A percentile compares a stretch with the other conserved stretches of the same genome.
Evolutionary conservation across 2,329 filamentous ascomycete genomes (phyloP).

Genomic region (Colletotrichum chrysophilum): DNA sequence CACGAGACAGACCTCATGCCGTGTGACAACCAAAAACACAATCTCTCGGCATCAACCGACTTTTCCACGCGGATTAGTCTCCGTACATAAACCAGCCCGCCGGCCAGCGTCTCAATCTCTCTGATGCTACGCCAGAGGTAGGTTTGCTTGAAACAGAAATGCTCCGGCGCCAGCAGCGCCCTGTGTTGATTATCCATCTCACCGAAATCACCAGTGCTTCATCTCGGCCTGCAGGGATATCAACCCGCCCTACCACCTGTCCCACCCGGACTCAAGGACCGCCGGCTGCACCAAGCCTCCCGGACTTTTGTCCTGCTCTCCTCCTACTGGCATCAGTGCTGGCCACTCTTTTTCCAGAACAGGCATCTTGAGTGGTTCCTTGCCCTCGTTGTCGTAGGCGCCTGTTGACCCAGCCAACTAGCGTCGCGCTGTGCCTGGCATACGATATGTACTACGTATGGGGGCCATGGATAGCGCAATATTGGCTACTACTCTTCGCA

Average conservation of each 20-base stretch:
- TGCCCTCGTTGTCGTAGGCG: neutral
- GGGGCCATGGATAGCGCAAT: neutral
- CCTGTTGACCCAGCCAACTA: neutral
- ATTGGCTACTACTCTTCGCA: neutral
- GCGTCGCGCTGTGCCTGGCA: conserved; percentile 1
- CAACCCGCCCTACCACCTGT: neutral
- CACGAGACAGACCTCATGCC: neutral
- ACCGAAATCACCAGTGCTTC: neutral
- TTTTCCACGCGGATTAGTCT: neutral
- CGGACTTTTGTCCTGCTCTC: neutral
- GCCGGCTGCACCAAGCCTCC: conserved; percentile 10
- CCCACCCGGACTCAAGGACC: neutral
- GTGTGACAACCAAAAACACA: neutral
- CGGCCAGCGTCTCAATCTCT: neutral
- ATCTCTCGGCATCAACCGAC: neutral
- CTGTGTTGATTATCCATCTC: neutral
- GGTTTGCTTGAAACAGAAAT: conserved; percentile 2
- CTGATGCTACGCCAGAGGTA: neutral
- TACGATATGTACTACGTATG: neutral
- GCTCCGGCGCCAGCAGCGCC: neutral
- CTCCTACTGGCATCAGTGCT: neutral
- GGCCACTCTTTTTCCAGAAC: neutral
- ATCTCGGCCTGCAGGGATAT: conserved; percentile 13
- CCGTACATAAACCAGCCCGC: neutral
- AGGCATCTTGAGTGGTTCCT: neutral